These are phyloP conservation scores for Pichia occidentalis DNA, from an alignment of 805 yeast genomes.

Conservation along the genomic window DNA sequence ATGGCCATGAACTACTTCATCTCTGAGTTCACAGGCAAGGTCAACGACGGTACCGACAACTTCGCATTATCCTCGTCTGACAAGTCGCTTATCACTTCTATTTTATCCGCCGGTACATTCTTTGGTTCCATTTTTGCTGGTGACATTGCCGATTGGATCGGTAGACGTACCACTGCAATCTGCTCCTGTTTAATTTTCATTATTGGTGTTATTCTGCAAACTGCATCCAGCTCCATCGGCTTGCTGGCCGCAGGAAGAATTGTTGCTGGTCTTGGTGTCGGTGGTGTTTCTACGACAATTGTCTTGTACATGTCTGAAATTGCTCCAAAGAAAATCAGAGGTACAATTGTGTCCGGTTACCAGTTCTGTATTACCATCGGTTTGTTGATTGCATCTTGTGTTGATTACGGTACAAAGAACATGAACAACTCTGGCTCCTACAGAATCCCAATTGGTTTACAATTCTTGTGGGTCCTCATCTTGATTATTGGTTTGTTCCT, in stretches of 20 bases:
- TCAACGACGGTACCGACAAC: conserved; percentile 23
- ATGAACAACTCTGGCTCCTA: conserved; percentile 51
- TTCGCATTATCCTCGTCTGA: conserved; percentile 26
- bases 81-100: conserved; percentile 55
- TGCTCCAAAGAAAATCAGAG: conserved; percentile 72
- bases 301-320: conserved; percentile 78
- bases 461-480: conserved; percentile 61
- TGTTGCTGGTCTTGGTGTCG: conserved; percentile 72
- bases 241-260: conserved; percentile 62
- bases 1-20: conserved; percentile 52
- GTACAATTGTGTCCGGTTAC: conserved; percentile 68
- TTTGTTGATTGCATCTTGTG: conserved; percentile 58
- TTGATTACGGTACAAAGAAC: conserved; percentile 60
- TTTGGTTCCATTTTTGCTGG: conserved; percentile 60
- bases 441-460: conserved; percentile 70
- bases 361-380: conserved; percentile 67
- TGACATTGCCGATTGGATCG: conserved; percentile 40
- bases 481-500: conserved; percentile 56
- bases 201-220: conserved; percentile 44
- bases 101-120: conserved; percentile 65
- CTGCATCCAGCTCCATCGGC: conserved; percentile 38
- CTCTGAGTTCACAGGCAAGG: conserved; percentile 26
- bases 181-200: conserved; percentile 39
- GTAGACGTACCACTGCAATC: conserved; percentile 43
- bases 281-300: conserved; percentile 67